Evolutionary conservation across 495 filamentous ascomycete genomes (phyloP), one percentile per base, ranked within the genome.

Genomic region (Talaromyces borbonicus): DNA sequence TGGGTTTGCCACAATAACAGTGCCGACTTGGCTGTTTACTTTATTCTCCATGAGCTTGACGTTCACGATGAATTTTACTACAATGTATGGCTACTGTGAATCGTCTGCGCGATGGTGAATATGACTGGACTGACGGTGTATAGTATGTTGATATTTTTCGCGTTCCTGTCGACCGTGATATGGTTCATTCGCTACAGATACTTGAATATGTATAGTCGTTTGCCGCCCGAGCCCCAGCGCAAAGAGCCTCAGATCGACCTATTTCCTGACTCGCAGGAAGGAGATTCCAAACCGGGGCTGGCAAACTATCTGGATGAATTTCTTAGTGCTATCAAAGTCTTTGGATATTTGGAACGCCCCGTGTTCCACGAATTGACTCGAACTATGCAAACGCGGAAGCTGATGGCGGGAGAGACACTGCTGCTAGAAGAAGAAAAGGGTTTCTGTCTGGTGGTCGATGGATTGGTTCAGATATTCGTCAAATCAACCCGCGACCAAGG

Each of bases 31-130:
- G 63, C 75, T 96, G 5, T 97, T 95, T 63, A 90, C 82, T 8
- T 73, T 97, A 41, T 89, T 96, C 59, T 96, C 90, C n/a, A 95
- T 85, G 52, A 92, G 84, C 64, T 60, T 92, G 63, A 98, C 92
- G 0, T 84, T 98, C 57, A 98, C 92, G 8, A 93, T 98, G 89
- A 97, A 95, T 59, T 87, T 89, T 51, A 98, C 92, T 6, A 97
- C 92, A 22, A 60, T 96, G 84, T 92, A 78, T 58, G 78, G 56
- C 26, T n/a, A n/a, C n/a, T n/a, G n/a, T n/a, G n/a, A n/a, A n/a
- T n/a, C n/a, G n/a, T n/a, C n/a, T n/a, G n/a, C n/a, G n/a, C n/a
- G n/a, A n/a, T n/a, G n/a, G n/a, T n/a, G n/a, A n/a, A n/a, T n/a
- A n/a, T n/a, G n/a, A n/a, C n/a, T n/a, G 19, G 18, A 40, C 46